These are phyloP conservation scores for Aspergillus carlsbadensis DNA, from an alignment of 495 filamentous ascomycete genomes.

Conservation along the genomic window DNA sequence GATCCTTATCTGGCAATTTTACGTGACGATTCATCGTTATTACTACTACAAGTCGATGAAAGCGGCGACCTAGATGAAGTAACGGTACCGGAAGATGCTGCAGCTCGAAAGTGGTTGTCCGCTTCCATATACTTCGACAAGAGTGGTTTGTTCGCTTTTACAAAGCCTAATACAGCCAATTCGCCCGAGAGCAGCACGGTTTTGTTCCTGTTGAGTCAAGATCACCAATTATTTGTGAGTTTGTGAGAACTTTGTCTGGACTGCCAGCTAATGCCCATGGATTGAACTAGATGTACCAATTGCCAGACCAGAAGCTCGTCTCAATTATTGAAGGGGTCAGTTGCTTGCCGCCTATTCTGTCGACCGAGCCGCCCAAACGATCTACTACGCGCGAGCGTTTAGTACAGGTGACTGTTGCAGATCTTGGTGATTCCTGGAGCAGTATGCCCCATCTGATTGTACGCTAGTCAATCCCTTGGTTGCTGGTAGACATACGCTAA, in stretches of 20 bases:
- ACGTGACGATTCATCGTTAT: constrained; percentile 74
- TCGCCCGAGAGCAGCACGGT: constrained; percentile 52
- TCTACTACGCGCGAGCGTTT: constrained; percentile 68
- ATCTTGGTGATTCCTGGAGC: constrained; percentile 72
- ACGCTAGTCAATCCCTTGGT: constrained; percentile 22
- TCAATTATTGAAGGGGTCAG: constrained; percentile 61
- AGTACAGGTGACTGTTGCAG: constrained; percentile 74
- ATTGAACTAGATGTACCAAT: constrained; percentile 34
- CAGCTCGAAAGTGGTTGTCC: constrained; percentile 68
- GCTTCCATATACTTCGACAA: constrained; percentile 76
- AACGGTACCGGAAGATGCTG: constrained; percentile 54
- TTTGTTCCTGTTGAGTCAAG: constrained; percentile 69
- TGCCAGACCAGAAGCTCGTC: constrained; percentile 38
- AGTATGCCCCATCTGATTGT: constrained; percentile 80
- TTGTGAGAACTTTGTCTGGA: neutral
- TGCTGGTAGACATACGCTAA: neutral
- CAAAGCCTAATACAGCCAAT: constrained; percentile 38
- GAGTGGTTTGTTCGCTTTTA: constrained; percentile 50
- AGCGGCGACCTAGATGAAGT: constrained; percentile 85
- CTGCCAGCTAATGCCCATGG: constrained; percentile 9
- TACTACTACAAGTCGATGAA: constrained; percentile 72
- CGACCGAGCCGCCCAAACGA: constrained; percentile 66
- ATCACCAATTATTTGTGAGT: constrained; percentile 72
- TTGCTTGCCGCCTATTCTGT: constrained; percentile 75
- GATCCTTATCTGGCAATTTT: constrained; percentile 88